phyloP scores from a whole-genome alignment of 2,329 filamentous ascomycete species.

The Pseudohalonectria lignicola region DNA sequence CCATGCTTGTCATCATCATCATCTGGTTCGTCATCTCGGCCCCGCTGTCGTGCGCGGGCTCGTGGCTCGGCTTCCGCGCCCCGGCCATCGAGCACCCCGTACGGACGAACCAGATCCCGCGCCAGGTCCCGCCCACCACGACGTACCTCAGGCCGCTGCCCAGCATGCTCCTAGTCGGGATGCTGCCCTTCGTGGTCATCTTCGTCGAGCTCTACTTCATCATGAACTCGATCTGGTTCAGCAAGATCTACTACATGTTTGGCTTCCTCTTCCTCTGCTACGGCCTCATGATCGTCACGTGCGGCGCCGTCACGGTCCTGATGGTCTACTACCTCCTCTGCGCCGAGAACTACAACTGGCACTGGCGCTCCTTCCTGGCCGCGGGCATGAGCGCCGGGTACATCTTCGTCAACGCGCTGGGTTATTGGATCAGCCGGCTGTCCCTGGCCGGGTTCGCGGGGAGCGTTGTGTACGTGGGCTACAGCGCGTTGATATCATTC shows the following conservation, averaged over 20 bases:
- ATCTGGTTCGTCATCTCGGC: constrained; percentile 98
- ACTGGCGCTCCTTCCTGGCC: constrained; percentile 89
- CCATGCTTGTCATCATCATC: constrained; percentile 84
- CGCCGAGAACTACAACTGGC: constrained; percentile 97
- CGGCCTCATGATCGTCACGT: constrained; percentile 92
- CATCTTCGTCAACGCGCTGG: constrained; percentile 80
- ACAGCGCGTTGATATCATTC: constrained; percentile 80
- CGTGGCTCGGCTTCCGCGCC: constrained; percentile 85
- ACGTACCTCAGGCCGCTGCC: constrained; percentile 81
- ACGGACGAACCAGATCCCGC: constrained; percentile 93
- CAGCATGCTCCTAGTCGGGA: constrained; percentile 82
- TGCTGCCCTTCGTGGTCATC: constrained; percentile 91
- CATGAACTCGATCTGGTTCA: constrained; percentile 98
- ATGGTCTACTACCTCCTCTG: constrained; percentile 96
- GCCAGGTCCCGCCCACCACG: constrained; percentile 73
- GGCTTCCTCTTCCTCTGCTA: constrained; percentile 98
- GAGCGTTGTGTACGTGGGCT: constrained; percentile 85
- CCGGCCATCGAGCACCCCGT: constrained; percentile 65
- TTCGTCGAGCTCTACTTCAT: constrained; percentile 99
- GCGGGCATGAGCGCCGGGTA: constrained; percentile 85
- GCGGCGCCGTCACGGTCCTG: constrained; percentile 81
- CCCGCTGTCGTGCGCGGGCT: constrained; percentile 79
- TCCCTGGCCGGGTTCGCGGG: constrained; percentile 77
- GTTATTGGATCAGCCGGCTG: constrained; percentile 85
- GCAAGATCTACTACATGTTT: constrained; percentile 99